Percentiles rank a stretch among this genome's conserved stretches.
Conservation (phyloP, 129 eudicot genomes). For the Mikania micrantha region DNA sequence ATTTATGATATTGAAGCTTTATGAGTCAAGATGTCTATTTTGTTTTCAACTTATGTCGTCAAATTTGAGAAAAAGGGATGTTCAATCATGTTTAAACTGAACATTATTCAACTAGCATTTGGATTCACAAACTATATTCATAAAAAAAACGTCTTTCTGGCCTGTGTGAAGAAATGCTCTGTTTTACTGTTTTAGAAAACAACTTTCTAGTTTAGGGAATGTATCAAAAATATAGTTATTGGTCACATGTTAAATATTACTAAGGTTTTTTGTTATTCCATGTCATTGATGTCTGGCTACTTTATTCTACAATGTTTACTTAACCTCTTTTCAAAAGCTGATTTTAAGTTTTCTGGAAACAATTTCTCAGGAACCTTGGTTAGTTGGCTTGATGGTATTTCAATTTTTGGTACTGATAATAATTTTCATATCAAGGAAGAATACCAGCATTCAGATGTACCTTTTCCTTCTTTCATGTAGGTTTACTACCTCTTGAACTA, state of each 20-base stretch:
- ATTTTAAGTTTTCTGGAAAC: not conserved
- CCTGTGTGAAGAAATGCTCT: not conserved
- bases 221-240: not conserved
- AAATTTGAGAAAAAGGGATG: not conserved
- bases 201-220: not conserved
- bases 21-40: not conserved
- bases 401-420: conserved; percentile 52
- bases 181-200: not conserved
- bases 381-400: conserved; percentile 64
- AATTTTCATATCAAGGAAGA: conserved; percentile 59
- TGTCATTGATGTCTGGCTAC: not conserved
- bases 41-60: not conserved
- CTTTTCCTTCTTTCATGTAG: conserved; percentile 83
- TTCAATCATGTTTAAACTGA: too few relatives aligned
- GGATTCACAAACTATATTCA: not conserved
- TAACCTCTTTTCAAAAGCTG: not conserved
- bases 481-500: conserved; percentile 17
- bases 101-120: too few relatives aligned
- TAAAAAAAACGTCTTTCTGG: not conserved
- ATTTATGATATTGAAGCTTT: not conserved
- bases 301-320: not conserved
- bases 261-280: not conserved
- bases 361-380: conserved; percentile 78
- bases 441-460: conserved; percentile 89
- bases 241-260: not conserved